Base-by-base conservation (phyloP, 371 early-diverging fungal species). In the Smittium culicis region DNA sequence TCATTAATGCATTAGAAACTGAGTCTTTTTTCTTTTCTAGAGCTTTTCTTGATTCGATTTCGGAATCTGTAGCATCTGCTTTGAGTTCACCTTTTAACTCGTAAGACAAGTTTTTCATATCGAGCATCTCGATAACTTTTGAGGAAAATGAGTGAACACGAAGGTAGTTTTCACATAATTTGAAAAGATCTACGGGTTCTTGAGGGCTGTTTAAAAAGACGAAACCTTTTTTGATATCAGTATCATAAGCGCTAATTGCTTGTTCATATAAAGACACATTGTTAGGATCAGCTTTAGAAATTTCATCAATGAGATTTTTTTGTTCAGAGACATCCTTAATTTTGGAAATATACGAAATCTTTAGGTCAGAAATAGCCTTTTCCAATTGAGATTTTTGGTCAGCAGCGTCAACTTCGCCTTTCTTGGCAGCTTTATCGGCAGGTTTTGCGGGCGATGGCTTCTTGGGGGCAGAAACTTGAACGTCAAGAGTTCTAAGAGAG, bases 261-360 rank as follows among this genome's bases (percentile, higher is more conserved):
- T 31, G 17, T 33, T 63, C 35, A n/a, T 34, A 35, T 2, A 25
- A 32, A 33, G 31, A 32, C 33, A 63, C 34, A 35, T 32, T 63
- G 33, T 31, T 30, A 24, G 63, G 63, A 27, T 63, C 33, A 63
- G 63, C 27, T n/a, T n/a, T 35, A 1, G 5, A 14, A n/a, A 96
- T 69, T 35, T 82, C 79, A 0, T 72, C 68, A 24, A 88, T 66
- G 32, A 92, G 70, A 20, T 79, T 73, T 45, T 80, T 73, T 35
- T 86, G 83, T 5, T 81, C 82, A 2, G 63, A 76, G 11, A 82
- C 83, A 17, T 86, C 86, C 79, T 69, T 84, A 61, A 75, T 69
- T 78, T 93, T 94, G 74, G 87, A 88, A 66, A 94, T 70, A 77
- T 85, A 85, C 0, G 85, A 79, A 25, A 96, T 82, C 72, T 91